A percentile compares a stretch with the other conserved stretches of the same genome.
phyloP scores from a whole-genome alignment of 2,329 filamentous ascomycete genomes.

The Alternaria incomplexa region DNA sequence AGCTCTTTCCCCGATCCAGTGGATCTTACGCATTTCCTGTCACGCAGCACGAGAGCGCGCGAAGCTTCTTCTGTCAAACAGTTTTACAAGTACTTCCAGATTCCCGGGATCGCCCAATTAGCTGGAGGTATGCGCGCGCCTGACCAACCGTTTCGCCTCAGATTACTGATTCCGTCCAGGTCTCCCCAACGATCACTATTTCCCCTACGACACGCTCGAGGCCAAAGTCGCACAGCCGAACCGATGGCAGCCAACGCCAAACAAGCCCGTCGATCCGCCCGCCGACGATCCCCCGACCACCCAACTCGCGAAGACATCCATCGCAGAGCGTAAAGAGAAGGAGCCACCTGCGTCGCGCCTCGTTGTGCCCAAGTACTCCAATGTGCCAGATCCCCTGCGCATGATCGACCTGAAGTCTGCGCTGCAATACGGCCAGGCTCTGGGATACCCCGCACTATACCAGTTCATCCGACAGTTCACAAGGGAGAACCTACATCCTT shows the following conservation, averaged over 20 bases:
- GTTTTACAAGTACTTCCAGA: conserved; percentile 83
- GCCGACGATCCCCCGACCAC: conserved; percentile 32
- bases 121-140: conserved; percentile 58
- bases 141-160: background rate
- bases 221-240: conserved; percentile 76
- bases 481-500: conserved; percentile 77
- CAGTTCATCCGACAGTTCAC: conserved; percentile 81
- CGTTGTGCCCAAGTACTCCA: conserved; percentile 72
- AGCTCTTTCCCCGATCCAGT: conserved; percentile 59
- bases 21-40: conserved; percentile 82
- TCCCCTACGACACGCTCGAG: conserved; percentile 90
- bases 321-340: conserved; percentile 29
- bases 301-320: conserved; percentile 38
- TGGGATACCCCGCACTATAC: conserved; percentile 80
- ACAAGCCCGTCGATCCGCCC: conserved; percentile 60
- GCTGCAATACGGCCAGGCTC: conserved; percentile 84
- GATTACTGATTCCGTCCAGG: conserved; percentile 57
- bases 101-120: conserved; percentile 67
- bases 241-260: conserved; percentile 75
- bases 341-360: conserved; percentile 58
- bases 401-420: conserved; percentile 83
- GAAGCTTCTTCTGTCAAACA: conserved; percentile 72
- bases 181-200: conserved; percentile 79
- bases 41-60: conserved; percentile 70
- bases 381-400: conserved; percentile 63